Base-by-base conservation (phyloP, 2,329 filamentous ascomycete genomes). In the Fusarium brachygibbosum region DNA sequence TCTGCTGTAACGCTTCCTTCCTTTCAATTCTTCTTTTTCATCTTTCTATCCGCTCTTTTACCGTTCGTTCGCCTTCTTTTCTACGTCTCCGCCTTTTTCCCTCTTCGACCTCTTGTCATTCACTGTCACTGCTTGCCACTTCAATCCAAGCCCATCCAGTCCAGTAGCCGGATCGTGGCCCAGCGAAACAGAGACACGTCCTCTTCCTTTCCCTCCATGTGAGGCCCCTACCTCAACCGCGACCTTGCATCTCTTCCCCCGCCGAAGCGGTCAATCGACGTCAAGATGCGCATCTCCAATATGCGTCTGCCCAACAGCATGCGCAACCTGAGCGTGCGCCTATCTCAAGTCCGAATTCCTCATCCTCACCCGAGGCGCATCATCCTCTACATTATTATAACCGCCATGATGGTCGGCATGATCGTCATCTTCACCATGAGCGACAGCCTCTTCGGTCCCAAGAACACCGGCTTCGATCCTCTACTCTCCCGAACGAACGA, bases 401-500 rank as follows among this genome's bases (percentile, higher is more conserved):
- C 66, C 12, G 44, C 62, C 12, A 49, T 70, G 40, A 45, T 70
- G 32, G 48, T 68, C 44, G 25, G 37, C 12, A 63, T 69, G 62
- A 34, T 69, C 6, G 44, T 58, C n/a, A 53, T 44, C 25, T 52
- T 59, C 37, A 61, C 65, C 14, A 44, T 69, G 52, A 35, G 40
- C 23, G 44, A 41, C 5, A 32, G 17, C 3, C 31, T 52, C 3
- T 57, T 69, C 41, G 23, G 38, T 16, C 38, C 54, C 7, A 44
- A 32, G 2, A 52, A 41, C 2, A 40, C 40, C 1, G 66, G 66
- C 55, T 69, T 62, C 56, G 66, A 69, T 21, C 66, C 66, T 50
- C 58, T 69, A 16, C 66, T 69, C 49, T 70, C 66, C 4, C 63
- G 63, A 50, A 70, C 67, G 16, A 69, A 69, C 32, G 68, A 70